These are phyloP conservation scores for Arthrobotrys megalospora DNA, from an alignment of 2,329 filamentous ascomycete species.

Conservation along the genomic window DNA sequence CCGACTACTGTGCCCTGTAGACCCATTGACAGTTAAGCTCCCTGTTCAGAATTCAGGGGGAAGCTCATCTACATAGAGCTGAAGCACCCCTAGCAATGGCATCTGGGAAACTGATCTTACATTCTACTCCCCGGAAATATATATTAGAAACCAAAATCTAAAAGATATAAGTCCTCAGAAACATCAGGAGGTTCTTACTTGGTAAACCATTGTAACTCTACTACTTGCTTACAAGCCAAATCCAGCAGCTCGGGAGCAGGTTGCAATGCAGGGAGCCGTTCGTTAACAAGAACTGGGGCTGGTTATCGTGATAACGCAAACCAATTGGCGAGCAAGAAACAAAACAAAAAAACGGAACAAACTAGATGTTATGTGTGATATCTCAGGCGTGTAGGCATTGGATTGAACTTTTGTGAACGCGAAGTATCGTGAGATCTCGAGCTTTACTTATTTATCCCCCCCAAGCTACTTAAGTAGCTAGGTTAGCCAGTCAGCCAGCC, in stretches of 20 bases:
- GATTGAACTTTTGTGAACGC: too few species aligned
- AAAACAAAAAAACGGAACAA: not conserved
- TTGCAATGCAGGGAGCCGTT: not conserved
- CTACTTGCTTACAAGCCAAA: not conserved
- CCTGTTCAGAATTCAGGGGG: constrained; percentile 3
- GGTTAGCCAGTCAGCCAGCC: not conserved
- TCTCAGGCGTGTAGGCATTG: too few species aligned
- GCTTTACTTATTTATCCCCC: not conserved
- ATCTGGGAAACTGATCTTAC: not conserved
- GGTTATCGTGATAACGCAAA: constrained; percentile 8
- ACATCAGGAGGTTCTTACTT: constrained; percentile 2
- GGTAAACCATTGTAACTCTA: constrained; percentile 21
- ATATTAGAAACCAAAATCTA: not conserved
- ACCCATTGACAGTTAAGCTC: not conserved
- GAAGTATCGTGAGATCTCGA: not conserved
- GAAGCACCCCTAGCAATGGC: not conserved
- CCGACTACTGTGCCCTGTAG: constrained; percentile 17
- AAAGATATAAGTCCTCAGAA: not conserved
- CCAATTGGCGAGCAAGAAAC: not conserved
- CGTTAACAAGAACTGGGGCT: not conserved
- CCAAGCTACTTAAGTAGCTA: too few species aligned
- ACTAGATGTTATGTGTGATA: not conserved
- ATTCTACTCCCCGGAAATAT: constrained; percentile 7
- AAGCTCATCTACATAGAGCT: not conserved
- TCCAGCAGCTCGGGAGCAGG: not conserved